Evolutionary conservation across 73 alveolate species (phyloP).

Genomic region (Tetrahymena malaccensis): DNA sequence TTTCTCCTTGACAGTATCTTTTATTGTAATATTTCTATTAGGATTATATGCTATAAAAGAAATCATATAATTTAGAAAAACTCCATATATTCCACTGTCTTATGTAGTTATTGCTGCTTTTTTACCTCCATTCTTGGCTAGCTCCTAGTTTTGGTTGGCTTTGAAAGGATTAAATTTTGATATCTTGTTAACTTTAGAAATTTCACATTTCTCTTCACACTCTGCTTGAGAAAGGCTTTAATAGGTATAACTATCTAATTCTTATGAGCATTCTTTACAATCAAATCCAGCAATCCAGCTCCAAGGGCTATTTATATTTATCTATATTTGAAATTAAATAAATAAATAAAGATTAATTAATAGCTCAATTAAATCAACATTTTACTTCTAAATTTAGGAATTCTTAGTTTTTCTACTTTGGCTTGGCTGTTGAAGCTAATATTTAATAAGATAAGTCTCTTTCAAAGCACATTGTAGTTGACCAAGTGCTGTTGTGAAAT

Average conservation of each 20-base stretch:
- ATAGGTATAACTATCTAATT: background rate
- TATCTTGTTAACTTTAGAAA: background rate
- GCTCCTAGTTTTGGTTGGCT: background rate
- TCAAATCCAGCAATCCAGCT: background rate
- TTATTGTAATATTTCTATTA: background rate
- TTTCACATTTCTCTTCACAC: background rate
- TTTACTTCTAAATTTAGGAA: background rate
- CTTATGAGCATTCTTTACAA: background rate
- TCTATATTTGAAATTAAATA: background rate
- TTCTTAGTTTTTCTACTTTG: background rate
- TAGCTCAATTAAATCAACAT: too few relatives aligned
- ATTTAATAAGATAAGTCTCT: background rate
- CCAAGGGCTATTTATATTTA: background rate
- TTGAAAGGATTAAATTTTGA: background rate
- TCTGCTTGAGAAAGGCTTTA: background rate
- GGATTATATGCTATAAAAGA: background rate
- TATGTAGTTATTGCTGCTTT: background rate
- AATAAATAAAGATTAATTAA: too few relatives aligned
- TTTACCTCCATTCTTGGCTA: background rate
- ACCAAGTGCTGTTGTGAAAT: background rate
- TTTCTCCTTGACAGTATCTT: background rate
- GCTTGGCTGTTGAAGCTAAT: background rate
- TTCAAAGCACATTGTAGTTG: background rate
- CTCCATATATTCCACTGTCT: background rate
- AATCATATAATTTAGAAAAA: background rate